Conservation (phyloP, 1,284 basidiomycete genomes). For the Coniferiporia weirii region DNA sequence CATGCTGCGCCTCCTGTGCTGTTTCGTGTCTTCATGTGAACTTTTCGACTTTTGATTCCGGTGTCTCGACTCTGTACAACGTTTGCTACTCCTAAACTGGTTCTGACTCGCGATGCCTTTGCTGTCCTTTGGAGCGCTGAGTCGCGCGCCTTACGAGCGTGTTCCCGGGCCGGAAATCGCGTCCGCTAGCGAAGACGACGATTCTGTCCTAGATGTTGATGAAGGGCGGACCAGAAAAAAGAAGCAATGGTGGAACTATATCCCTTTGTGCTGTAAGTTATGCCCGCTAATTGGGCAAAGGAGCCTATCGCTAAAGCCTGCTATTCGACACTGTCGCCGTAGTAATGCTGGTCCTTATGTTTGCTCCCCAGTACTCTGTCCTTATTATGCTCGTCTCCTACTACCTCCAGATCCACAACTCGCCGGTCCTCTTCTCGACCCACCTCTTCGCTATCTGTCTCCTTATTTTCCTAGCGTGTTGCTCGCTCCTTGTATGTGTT, state of each 20-base stretch:
- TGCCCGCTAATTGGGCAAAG: not conserved
- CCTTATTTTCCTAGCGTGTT: constrained; percentile 61
- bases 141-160: constrained; percentile 16
- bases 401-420: constrained; percentile 50
- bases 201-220: constrained; percentile 15
- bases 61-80: not conserved
- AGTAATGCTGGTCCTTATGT: constrained; percentile 56
- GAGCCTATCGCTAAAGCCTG: not conserved
- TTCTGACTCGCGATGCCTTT: constrained; percentile 6
- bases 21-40: no score
- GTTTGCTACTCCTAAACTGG: no score
- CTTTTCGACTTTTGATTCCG: not conserved
- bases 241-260: constrained; percentile 18
- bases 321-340: not conserved
- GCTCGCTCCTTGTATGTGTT: constrained; percentile 66
- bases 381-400: constrained; percentile 61
- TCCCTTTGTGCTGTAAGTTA: constrained; percentile 14
- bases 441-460: constrained; percentile 56
- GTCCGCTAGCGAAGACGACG: constrained; percentile 15
- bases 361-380: constrained; percentile 69
- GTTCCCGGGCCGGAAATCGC: not conserved
- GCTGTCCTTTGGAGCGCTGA: constrained; percentile 5
- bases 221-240: constrained; percentile 7
- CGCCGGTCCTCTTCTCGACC: constrained; percentile 39
- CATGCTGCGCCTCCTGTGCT: no score